Base-by-base conservation (phyloP, 306 rosid species). In the Betula pendula region DNA sequence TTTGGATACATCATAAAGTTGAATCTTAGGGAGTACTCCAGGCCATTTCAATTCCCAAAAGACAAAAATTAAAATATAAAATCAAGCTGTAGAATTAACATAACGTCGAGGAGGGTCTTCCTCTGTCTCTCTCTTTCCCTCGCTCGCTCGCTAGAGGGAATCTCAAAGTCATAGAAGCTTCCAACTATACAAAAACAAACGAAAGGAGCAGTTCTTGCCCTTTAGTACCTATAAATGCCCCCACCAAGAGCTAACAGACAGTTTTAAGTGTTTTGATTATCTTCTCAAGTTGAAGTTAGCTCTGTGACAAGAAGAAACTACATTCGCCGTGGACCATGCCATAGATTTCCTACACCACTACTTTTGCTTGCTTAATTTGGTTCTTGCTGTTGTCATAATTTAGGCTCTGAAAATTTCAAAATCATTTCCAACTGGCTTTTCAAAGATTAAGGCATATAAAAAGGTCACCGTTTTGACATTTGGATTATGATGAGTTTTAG, bases 181-280 rank as follows among this genome's bases (percentile, higher is more conserved):
- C 96, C 98, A 94, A 89, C 35, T 25, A 73, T 49, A 80, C 48
- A 66, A 84, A 20, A 85, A 87, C 98, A 89, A 45, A 81, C 38
- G 80, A 83, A 82, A 85, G 81, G 84, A 58, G 76, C 78, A 79
- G 79, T 44, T 52, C 58, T 82, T 73, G 25, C 86, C 87, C 87
- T 87, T 84, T 62, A 38, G 6, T 38, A 5, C 80, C 79, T 29
- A 72, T 76, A 81, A 84, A 80, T 82, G 72, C 85, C 85, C 81
- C 87, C 78, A 82, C 93, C 90, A 92, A 89, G 70, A 72, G 80
- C 87, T 84, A 89, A 75, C 84, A 83, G 85, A 89, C 93, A 87
- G 78, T 83, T 72, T 68, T 29, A 76, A 65, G 84, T 76, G 74
- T 83, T 79, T 76, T 75, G 77, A 71, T 78, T 81, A 67, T 59